Conservation (phyloP, 306 rosid genomes). For the Quercus aquifolioides region DNA sequence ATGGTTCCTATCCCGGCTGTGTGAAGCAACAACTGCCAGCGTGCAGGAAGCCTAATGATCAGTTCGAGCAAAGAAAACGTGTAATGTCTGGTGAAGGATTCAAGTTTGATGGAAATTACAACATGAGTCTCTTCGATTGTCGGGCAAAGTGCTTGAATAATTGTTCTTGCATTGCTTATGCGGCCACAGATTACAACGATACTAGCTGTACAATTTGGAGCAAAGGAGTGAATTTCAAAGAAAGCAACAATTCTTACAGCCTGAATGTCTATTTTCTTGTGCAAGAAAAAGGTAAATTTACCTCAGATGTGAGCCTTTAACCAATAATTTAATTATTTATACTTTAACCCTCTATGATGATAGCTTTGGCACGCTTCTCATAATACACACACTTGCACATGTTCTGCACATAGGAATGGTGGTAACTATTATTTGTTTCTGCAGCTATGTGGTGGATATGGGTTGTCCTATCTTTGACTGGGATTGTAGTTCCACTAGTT, state of each 20-base stretch:
- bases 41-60: not conserved
- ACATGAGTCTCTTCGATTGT: not conserved
- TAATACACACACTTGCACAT: not conserved
- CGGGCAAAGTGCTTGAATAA: not conserved
- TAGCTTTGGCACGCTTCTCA: not conserved
- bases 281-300: not conserved
- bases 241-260: not conserved
- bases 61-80: not conserved
- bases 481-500: not conserved
- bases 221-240: not conserved
- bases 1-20: not conserved
- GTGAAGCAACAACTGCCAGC: not conserved
- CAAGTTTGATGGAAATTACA: not conserved
- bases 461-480: constrained; percentile 17
- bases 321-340: not conserved
- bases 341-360: not conserved
- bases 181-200: not conserved
- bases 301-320: not conserved
- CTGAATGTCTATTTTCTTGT: not conserved
- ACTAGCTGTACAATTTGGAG: not conserved
- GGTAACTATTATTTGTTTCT: not conserved
- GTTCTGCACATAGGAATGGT: not conserved
- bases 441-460: constrained; percentile 30
- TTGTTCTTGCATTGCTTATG: not conserved
- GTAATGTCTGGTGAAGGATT: not conserved